Conservation (phyloP, 2,329 filamentous ascomycete genomes). For the Pseudogymnoascus verrucosus region DNA sequence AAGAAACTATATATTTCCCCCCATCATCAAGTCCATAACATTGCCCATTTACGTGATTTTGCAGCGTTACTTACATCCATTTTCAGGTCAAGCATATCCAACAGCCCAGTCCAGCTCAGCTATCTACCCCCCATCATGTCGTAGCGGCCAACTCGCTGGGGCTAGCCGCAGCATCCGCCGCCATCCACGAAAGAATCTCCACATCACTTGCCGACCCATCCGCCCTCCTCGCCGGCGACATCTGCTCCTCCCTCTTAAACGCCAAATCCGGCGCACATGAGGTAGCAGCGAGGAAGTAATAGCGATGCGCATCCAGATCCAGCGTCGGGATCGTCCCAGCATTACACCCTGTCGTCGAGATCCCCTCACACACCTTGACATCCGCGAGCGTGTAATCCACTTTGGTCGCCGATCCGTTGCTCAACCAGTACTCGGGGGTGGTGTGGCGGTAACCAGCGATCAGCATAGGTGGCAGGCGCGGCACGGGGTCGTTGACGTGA, state of each 20-base stretch:
- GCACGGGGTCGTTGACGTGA: conserved; percentile 58
- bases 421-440: conserved; percentile 62
- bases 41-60: neutral
- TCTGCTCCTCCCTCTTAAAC: conserved; percentile 5
- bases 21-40: neutral
- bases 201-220: neutral
- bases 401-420: conserved; percentile 28
- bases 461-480: conserved; percentile 54
- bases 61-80: neutral
- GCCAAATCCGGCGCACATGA: conserved; percentile 29
- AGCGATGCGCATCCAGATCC: conserved; percentile 37
- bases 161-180: neutral
- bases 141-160: neutral
- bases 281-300: conserved; percentile 41
- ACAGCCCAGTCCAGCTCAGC: neutral
- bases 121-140: neutral
- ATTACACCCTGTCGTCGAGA: conserved; percentile 42
- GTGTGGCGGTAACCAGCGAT: conserved; percentile 54
- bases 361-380: conserved; percentile 42
- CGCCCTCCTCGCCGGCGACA: neutral
- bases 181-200: neutral
- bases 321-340: conserved; percentile 37
- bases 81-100: neutral
- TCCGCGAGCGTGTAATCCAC: conserved; percentile 33
- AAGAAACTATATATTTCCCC: neutral